Base-by-base conservation (phyloP, 805 yeast genomes). In the Teunomyces barrocoloradensis region DNA sequence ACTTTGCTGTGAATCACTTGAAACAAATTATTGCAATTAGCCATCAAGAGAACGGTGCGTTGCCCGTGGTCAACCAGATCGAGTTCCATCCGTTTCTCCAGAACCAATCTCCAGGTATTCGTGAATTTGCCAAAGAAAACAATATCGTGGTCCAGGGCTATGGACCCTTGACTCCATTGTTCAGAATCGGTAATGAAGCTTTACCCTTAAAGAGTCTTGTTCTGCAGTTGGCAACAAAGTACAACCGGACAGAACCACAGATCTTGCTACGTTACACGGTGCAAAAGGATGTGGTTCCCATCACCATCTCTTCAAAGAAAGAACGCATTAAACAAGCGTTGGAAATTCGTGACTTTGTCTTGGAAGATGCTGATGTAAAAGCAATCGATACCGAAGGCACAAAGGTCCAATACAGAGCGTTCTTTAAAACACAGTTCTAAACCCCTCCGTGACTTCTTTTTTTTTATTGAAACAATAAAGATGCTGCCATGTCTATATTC, bases 401-500 rank as follows among this genome's bases (percentile, higher is more conserved):
- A 5, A 53, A 56, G 18, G 64, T 58, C 49, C 53, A 45, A 25
- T 63, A 56, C 51, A 59, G 71, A 46, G 63, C 56, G 10, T 69
- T 65, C 41, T 58, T 58, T 44, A 27, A 35, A 9, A 39, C 12
- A 21, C 20, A 37, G 29, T 37, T 37, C 38, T 35, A 35, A 17
- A 13, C 20, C 20, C 20, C 2, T 15, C 20, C n/a, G 4, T 38
- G 18, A 11, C 20, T 7, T 4, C 11, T 6, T 10, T 30, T 17
- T n/a, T 21, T 25, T 45, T 58, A 66, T 47, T 58, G 68, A 44
- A 89, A 89, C 42, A 90, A 69, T 42, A 87, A 57, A 1, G 95
- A 81, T 1, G 97, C 97, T 0, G 98, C 98, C 51, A 83, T 53
- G 45, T 92, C 97, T 0, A 86, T 80, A 59, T 91, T 87, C 6